A percentile compares a stretch with the other conserved stretches of the same genome.
Conservation (phyloP, 176 grass and related monocot species). For the Calamus simplicifolius region DNA sequence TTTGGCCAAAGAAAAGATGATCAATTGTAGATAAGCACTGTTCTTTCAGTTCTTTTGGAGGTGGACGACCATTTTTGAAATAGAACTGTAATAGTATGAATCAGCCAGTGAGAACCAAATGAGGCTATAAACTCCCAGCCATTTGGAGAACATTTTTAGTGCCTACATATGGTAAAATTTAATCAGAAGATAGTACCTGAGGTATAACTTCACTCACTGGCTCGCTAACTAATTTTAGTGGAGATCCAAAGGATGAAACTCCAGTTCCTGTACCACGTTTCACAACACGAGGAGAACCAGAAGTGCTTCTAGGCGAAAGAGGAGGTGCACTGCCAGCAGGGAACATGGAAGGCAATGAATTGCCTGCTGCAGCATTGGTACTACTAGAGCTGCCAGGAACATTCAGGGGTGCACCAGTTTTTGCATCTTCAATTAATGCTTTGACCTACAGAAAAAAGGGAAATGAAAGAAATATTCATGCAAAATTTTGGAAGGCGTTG, state of each 20-base stretch:
- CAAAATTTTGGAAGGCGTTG: too few relatives aligned
- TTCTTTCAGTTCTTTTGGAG: conserved; percentile 79
- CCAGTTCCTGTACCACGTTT: conserved; percentile 57
- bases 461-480: not conserved
- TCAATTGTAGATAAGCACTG: conserved; percentile 89
- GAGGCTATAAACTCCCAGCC: not conserved
- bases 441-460: conserved; percentile 45
- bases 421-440: conserved; percentile 86
- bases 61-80: conserved; percentile 83
- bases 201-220: conserved; percentile 92
- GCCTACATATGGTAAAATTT: too few relatives aligned
- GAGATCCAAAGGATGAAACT: conserved; percentile 74
- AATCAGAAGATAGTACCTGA: conserved; percentile 43
- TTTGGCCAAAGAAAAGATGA: conserved; percentile 79
- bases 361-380: conserved; percentile 45
- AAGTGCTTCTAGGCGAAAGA: conserved; percentile 85
- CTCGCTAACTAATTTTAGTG: conserved; percentile 95
- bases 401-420: conserved; percentile 49
- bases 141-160: too few relatives aligned
- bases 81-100: conserved; percentile 61
- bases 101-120: conserved; percentile 20
- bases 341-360: conserved; percentile 90
- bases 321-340: conserved; percentile 93
- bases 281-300: conserved; percentile 80
- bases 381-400: conserved; percentile 42